Conservation (phyloP, 2,329 filamentous ascomycete genomes). For the Verticillium klebahnii region DNA sequence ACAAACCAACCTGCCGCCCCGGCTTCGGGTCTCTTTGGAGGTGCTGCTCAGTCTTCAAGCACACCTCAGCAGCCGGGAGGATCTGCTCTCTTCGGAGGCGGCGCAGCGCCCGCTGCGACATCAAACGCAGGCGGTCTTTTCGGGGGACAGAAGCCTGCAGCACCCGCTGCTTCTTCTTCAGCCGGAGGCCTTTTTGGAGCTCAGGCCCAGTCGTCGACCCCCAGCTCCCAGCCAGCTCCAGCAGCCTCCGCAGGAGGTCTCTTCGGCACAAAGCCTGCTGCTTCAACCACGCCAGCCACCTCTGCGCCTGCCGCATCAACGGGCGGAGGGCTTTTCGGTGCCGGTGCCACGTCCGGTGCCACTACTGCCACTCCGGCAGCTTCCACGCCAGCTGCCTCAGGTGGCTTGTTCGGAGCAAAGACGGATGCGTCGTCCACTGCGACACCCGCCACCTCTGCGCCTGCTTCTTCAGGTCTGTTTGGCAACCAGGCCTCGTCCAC, state of each 20-base stretch:
- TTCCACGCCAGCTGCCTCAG: constrained; percentile 14
- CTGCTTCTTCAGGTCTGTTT: constrained; percentile 24
- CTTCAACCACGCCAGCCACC: constrained; percentile 25
- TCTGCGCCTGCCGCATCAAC: constrained; percentile 18
- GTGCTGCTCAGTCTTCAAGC: constrained; percentile 19
- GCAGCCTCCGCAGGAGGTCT: constrained; percentile 18
- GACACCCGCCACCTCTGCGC: constrained; percentile 21
- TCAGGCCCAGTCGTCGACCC: constrained; percentile 1
- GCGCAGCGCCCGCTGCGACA: constrained; percentile 5
- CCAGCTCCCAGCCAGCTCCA: constrained; percentile 19
- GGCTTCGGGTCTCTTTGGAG: constrained; percentile 23
- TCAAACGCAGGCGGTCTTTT: constrained; percentile 10
- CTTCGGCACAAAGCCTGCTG: constrained; percentile 36
- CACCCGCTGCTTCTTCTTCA: constrained; percentile 5
- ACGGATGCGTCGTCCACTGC: constrained; percentile 19
- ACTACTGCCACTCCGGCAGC: constrained; percentile 18
- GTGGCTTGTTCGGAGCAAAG: constrained; percentile 26
- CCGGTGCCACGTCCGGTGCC: constrained; percentile 15
- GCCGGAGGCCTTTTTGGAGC: constrained; percentile 15
- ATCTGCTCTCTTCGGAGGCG: constrained; percentile 16
- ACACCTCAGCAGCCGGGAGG: constrained; percentile 15
- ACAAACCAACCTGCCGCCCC: constrained; percentile 16
- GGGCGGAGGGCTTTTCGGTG: constrained; percentile 19
- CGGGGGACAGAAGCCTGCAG: constrained; percentile 10
- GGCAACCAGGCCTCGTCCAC: constrained; percentile 26